Conservation (phyloP, 495 filamentous ascomycete species). For the Aspergillus wentii region DNA sequence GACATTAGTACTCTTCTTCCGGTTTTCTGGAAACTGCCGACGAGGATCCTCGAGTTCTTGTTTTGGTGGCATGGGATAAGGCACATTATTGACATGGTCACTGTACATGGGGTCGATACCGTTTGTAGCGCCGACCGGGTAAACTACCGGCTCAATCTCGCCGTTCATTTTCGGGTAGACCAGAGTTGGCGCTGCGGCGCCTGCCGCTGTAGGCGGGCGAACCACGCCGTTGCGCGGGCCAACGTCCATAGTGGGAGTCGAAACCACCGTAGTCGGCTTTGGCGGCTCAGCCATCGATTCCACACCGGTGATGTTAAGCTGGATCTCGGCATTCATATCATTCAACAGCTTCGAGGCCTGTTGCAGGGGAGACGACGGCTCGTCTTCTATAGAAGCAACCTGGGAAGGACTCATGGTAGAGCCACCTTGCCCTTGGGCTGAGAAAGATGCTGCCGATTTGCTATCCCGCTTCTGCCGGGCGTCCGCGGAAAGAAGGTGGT, state of each 20-base stretch:
- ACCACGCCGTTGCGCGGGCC: conserved; percentile 32
- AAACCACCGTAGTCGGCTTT: conserved; percentile 46
- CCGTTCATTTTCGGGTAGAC: conserved; percentile 48
- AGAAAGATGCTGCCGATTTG: conserved; percentile 46
- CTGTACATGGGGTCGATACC: conserved; percentile 94
- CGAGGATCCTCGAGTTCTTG: conserved; percentile 47
- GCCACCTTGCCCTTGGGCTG: conserved; percentile 24
- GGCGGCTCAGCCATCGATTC: conserved; percentile 73
- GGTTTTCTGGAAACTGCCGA: conserved; percentile 45
- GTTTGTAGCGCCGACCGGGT: conserved; percentile 82
- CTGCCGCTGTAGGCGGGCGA: conserved; percentile 43
- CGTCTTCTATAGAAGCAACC: conserved; percentile 53
- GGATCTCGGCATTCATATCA: conserved; percentile 71
- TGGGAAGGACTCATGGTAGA: conserved; percentile 38
- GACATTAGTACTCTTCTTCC: conserved; percentile 65
- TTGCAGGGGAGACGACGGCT: conserved; percentile 76
- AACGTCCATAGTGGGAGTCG: conserved; percentile 39
- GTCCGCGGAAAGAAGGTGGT: conserved; percentile 61
- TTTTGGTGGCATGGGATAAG: conserved; percentile 67
- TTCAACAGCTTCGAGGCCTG: conserved; percentile 85
- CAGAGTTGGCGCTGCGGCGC: conserved; percentile 42
- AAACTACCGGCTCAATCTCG: conserved; percentile 79
- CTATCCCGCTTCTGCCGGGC: conserved; percentile 60
- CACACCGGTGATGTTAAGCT: conserved; percentile 68
- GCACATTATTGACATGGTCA: conserved; percentile 90